Base-by-base conservation (phyloP, 2,329 filamentous ascomycete species). In the Lachnellula subtilissima region DNA sequence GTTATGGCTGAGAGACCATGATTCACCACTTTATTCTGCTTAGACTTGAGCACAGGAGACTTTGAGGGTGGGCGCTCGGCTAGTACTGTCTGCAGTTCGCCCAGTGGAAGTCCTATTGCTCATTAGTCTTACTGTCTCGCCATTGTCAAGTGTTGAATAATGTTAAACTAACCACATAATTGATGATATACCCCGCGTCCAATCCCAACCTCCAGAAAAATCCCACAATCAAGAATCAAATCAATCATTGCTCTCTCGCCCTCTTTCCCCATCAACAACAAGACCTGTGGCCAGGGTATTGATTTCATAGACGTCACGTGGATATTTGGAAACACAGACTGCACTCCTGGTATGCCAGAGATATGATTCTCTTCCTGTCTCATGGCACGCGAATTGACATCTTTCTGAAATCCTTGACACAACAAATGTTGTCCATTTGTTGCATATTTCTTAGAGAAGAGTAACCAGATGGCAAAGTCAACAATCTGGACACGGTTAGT, bases 181-280 rank as follows among this genome's bases (percentile, higher is more conserved):
- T 97, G 93, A 64, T 85, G 83, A 66, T 88, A 87, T 64, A 90
- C 91, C 2, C 81, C 81, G 53, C 74, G 76, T 11, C 81, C 81
- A 23, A 75, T 75, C 40, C 82, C 73, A 11, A 95, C 71, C 4
- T 80, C 73, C 12, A 82, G 65, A 67, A 94, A 99, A 5, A 97
- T 74, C 6, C 88, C 87, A 69, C 86, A 89, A 58, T 94, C 84
- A 2, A 92, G 71, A 5, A 97, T 76, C 56, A 96, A 74, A 63
- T 88, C 80, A 51, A 89, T 79, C 82, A 97, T 90, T 57, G 93
- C 85, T 23, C 78, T 78, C 59, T 95, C 88, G 3, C 89, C 89
- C 48, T 84, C 83, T 57, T 79, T 80, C 0, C 93, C 94, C 11
- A 97, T 74, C 4, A 96, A 73, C 25, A 79, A 77, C 17, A 95